phyloP scores from a whole-genome alignment of 805 yeast species.

The Komagataella pastoris region DNA sequence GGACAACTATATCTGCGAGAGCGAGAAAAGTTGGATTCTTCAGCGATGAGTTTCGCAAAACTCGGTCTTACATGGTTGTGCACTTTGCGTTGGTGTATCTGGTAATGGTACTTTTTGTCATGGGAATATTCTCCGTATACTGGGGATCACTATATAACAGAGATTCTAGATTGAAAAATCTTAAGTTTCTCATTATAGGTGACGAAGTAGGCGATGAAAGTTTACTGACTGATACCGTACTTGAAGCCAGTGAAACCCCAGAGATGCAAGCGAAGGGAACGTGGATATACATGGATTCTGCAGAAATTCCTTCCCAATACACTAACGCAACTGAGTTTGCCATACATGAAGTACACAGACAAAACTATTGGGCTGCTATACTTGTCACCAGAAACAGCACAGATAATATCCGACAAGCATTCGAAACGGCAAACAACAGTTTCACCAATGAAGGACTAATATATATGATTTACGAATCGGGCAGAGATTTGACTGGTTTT shows the following conservation, averaged over 20 bases:
- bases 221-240: neutral
- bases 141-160: conserved; percentile 34
- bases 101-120: conserved; percentile 20
- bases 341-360: conserved; percentile 31
- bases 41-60: conserved; percentile 1
- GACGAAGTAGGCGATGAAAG: conserved; percentile 12
- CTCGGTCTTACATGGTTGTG: neutral
- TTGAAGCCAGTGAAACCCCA: neutral
- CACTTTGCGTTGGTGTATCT: conserved; percentile 3
- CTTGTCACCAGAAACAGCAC: conserved; percentile 40
- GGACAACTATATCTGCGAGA: neutral
- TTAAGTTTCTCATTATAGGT: conserved; percentile 25
- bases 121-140: conserved; percentile 28
- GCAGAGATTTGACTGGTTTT: conserved; percentile 30
- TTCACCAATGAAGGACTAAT: conserved; percentile 17
- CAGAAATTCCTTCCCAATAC: neutral
- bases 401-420: conserved; percentile 12
- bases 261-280: neutral
- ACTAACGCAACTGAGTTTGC: neutral
- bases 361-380: conserved; percentile 47
- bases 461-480: conserved; percentile 40
- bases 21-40: conserved; percentile 2
- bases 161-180: conserved; percentile 15
- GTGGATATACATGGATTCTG: neutral
- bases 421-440: conserved; percentile 5